Percentiles rank a stretch among this genome's conserved stretches.
These are phyloP conservation scores for Petunia axillaris DNA, from an alignment of 257 asterid genomes.

Conservation along the genomic window DNA sequence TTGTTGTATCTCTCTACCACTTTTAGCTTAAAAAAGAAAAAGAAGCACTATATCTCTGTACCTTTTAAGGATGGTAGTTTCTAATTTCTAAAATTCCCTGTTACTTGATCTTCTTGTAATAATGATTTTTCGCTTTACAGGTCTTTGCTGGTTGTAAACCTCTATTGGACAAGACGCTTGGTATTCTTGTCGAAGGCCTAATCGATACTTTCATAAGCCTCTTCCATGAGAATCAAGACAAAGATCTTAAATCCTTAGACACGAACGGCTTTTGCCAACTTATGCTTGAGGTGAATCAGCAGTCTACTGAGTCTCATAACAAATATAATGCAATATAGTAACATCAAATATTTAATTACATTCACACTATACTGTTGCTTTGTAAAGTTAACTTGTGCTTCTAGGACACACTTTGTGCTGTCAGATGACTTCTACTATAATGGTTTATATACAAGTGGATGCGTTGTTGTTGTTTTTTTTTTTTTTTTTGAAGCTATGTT, in stretches of 20 bases:
- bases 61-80: conserved; percentile 9
- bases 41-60: background rate
- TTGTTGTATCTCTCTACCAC: background rate
- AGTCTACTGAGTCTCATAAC: background rate
- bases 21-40: too few relatives aligned
- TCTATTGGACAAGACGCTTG: conserved; percentile 84
- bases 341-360: background rate
- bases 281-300: conserved; percentile 83
- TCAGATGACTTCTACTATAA: conserved; percentile 4
- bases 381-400: conserved; percentile 1
- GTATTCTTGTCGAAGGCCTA: conserved; percentile 96
- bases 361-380: background rate
- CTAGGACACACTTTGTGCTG: background rate
- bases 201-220: conserved; percentile 84
- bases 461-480: background rate
- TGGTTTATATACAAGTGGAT: background rate
- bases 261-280: conserved; percentile 94
- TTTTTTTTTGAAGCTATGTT: too few relatives aligned
- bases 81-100: conserved; percentile 1
- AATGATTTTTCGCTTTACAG: conserved; percentile 46
- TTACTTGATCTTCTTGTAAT: conserved; percentile 24
- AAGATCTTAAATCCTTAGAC: conserved; percentile 79
- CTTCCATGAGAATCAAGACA: conserved; percentile 66
- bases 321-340: background rate
- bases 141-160: conserved; percentile 97